Evolutionary conservation across 441 rosid genomes (phyloP).

Genomic region (Gossypium gossypioides): DNA sequence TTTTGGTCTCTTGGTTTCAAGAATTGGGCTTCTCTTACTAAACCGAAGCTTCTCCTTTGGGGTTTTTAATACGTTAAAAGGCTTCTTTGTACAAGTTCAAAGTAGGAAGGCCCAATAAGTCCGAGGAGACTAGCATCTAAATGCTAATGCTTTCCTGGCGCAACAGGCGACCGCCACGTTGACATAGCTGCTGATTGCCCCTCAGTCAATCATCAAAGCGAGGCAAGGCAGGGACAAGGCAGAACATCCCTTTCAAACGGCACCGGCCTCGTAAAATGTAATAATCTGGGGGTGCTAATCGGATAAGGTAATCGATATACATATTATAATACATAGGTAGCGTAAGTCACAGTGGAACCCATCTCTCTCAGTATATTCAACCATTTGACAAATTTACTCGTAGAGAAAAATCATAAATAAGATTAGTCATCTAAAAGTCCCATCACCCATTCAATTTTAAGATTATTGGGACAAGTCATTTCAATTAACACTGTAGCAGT

Average conservation of each 20-base stretch:
- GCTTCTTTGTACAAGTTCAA: neutral
- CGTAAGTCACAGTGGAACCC: neutral
- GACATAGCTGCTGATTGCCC: neutral
- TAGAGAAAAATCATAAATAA: neutral
- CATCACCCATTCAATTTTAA: constrained; percentile 4
- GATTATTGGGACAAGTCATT: neutral
- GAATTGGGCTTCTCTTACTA: neutral
- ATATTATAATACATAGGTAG: neutral
- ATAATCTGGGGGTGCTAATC: constrained; percentile 1
- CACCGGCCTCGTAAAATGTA: constrained; percentile 12
- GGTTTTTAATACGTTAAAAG: neutral
- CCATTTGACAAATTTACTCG: neutral
- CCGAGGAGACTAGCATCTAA: neutral
- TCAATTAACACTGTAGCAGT: neutral
- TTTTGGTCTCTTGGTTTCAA: neutral
- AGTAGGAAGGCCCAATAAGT: neutral
- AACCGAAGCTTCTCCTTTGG: neutral
- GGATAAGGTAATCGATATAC: constrained; percentile 14
- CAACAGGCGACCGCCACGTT: neutral
- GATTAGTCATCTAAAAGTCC: neutral
- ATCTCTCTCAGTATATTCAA: neutral
- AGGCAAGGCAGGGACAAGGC: neutral
- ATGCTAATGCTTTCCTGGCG: neutral
- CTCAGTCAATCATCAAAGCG: neutral
- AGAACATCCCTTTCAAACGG: constrained; percentile 7